A percentile compares a stretch with the other conserved stretches of the same genome.
Conservation (phyloP, 345 rosid species). For the Eucalyptus fibrosa region DNA sequence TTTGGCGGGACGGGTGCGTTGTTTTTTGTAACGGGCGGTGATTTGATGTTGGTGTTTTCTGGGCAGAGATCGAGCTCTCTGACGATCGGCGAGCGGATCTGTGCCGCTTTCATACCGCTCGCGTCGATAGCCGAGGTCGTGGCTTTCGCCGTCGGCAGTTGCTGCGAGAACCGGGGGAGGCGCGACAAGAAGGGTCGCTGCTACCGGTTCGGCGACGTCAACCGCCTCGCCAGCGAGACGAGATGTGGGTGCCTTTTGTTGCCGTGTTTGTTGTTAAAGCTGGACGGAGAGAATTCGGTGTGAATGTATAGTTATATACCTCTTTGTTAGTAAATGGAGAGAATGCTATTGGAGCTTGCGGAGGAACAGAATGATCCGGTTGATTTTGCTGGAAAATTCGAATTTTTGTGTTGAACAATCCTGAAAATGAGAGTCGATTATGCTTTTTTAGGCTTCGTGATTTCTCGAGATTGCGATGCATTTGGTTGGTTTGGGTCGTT, state of each 20-base stretch:
- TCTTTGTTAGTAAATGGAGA: not conserved
- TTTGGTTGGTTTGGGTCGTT: not conserved
- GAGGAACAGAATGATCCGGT: not conserved
- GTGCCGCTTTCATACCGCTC: no score
- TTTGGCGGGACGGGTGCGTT: not conserved
- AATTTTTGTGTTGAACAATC: not conserved
- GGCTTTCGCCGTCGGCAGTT: no score
- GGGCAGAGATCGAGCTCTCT: conserved; percentile 43
- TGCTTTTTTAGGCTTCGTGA: not conserved
- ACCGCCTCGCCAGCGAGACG: conserved; percentile 52
- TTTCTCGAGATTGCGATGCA: not conserved
- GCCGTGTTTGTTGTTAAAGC: not conserved
- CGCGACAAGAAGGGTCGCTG: not conserved
- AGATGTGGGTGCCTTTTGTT: conserved; percentile 15
- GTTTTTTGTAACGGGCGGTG: not conserved
- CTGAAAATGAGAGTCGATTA: not conserved
- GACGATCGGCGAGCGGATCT: conserved; percentile 47
- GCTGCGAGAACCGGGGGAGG: not conserved
- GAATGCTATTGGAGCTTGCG: not conserved
- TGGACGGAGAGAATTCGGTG: not conserved
- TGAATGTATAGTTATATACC: not conserved
- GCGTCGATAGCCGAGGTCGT: no score
- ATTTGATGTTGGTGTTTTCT: not conserved
- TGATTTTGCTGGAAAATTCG: not conserved
- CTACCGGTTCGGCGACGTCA: not conserved